Base-by-base conservation (phyloP, 176 grass and related monocot species). In the Eragrostis nindensis region DNA sequence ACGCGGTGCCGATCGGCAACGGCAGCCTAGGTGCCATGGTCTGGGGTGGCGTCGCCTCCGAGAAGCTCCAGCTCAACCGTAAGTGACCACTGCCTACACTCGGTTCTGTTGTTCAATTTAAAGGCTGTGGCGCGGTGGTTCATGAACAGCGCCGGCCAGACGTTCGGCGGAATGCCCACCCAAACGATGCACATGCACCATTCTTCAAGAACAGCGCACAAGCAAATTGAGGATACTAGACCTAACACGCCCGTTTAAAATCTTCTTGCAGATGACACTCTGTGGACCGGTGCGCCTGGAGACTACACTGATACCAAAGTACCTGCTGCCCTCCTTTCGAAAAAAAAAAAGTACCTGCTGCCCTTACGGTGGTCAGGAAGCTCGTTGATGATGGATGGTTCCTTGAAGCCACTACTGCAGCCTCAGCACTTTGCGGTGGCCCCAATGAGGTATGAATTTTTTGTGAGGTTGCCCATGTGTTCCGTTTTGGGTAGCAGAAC, bases 41-140 rank as follows among this genome's bases (percentile, higher is more conserved):
- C n/a, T 98, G 95, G 95, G 95, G 95, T 53, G 90, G 88, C 70
- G 92, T 98, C 77, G 56, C 27, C 45, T 82, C 83, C 44, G 95
- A 98, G 80, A 94, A 67, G 69, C 86, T 98, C 78, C 95, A 98
- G 39, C 90, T 98, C 48, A 98, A 98, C 82, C 86, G 95, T 98
- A 91, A 64, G n/a, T 4, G 7, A 24, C 61, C 16, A 17, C 57
- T 29, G 54, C 21, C n/a, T 9, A 1, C 54, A 22, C 54, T 7
- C 4, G 21, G 25, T 74, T 55, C 46, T 32, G 64, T 74, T n/a
- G n/a, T 29, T 14, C 46, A 8, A 2, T 27, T 22, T 2, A 1
- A n/a, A 38, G 43, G 59, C 21, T 40, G 8, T 40, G 62, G 11
- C 9, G 40, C 9, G 40, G 40, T 69, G 15, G 22, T 30, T 39